phyloP scores from a whole-genome alignment of 2,329 filamentous ascomycete species.

The Trichoderma pleuroti region DNA sequence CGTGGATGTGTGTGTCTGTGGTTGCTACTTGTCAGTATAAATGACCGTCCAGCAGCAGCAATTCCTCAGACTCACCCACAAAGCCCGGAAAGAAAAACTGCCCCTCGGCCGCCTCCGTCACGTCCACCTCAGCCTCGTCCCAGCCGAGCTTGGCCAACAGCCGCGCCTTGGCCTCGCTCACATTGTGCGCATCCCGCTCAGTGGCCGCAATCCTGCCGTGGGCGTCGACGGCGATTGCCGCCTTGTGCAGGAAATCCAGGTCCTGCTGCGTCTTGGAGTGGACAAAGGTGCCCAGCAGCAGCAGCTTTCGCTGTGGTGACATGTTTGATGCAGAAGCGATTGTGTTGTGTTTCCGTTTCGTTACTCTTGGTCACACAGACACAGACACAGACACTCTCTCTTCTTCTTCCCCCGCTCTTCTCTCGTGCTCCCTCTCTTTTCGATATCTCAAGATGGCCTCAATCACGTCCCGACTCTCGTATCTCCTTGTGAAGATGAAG shows the following conservation, averaged over 20 bases:
- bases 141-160: constrained; percentile 46
- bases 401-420: neutral
- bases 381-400: neutral
- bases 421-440: neutral
- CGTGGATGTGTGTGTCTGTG: constrained; percentile 93
- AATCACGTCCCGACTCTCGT: neutral
- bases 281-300: constrained; percentile 55
- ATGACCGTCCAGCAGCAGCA: no score
- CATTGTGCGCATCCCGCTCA: constrained; percentile 35
- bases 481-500: neutral
- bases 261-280: constrained; percentile 47
- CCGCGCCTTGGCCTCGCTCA: constrained; percentile 30
- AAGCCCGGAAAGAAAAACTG: constrained; percentile 85
- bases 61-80: constrained; percentile 52
- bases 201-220: constrained; percentile 50
- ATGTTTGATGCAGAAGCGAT: neutral
- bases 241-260: constrained; percentile 50
- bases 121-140: constrained; percentile 36
- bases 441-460: neutral
- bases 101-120: constrained; percentile 40
- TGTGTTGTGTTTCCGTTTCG: neutral
- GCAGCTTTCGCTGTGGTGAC: constrained; percentile 35
- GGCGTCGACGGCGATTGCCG: constrained; percentile 49
- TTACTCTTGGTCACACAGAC: neutral
- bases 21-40: neutral